Base-by-base conservation (phyloP, 1,284 basidiomycete species). In the Malassezia equina region DNA sequence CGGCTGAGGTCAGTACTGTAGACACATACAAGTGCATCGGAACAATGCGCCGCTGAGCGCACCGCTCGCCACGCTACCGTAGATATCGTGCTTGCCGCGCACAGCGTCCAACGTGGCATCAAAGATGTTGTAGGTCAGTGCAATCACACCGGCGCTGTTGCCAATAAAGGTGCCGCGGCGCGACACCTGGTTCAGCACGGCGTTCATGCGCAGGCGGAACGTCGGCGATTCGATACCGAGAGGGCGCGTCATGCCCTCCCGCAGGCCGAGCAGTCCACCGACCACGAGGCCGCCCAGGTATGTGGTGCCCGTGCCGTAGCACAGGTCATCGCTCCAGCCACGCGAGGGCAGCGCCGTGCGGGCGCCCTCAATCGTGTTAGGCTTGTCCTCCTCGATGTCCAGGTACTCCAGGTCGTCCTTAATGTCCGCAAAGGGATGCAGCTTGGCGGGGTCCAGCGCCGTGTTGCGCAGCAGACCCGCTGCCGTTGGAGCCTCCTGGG, bases 281-380 rank as follows among this genome's bases (percentile, higher is more conserved):
- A 94, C 78, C 67, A 84, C 84, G 74, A 98, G 76, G 91, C 93
- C 94, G 73, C 87, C 82, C 52, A 98, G 84, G 83, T 98, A 98
- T 78, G 91, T 95, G 63, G 91, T 94, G 55, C 94, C 94, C 68
- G 93, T 96, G 66, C 94, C 94, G 78, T 98, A 96, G 82, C 90
- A 95, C 59, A 99, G 80, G 78, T 98, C 94, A 79, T 99, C 94
- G 77, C 89, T 89, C 91, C 90, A 99, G 57, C 94, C 93, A 77
- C 94, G 63, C 31, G 62, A 65, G n/a, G 73, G 73, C n/a, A 75
- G 63, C 41, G 69, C 66, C 28, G 69, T 72, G 43, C 69, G 63
- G 17, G 63, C 69, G 27, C 72, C 72, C 51, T 75, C 69, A 48
- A 75, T 59, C 41, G 60, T 60, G 51, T 64, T 66, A 12, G 71